Conservation (phyloP, 306 rosid species). For the Hippophae tibetana region DNA sequence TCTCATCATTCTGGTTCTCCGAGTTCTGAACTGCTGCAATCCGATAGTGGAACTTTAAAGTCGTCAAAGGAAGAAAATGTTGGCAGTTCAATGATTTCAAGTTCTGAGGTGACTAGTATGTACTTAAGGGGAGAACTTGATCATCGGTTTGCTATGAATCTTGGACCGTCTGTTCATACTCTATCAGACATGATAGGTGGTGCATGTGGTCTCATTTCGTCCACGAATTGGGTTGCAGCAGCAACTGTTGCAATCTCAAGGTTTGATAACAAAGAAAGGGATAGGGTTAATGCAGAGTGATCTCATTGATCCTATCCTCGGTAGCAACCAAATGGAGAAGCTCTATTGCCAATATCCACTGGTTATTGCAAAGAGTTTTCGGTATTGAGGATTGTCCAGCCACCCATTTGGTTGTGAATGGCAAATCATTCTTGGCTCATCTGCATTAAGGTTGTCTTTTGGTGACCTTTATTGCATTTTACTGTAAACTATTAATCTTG, state of each 20-base stretch:
- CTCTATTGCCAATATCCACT: background rate
- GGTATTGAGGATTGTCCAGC: conserved; percentile 18
- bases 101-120: conserved; percentile 73
- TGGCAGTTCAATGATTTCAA: conserved; percentile 48
- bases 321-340: conserved; percentile 41
- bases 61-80: conserved; percentile 60
- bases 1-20: conserved; percentile 45
- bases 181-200: conserved; percentile 42
- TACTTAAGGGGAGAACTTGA: conserved; percentile 43
- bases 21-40: conserved; percentile 58
- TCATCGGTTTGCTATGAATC: conserved; percentile 40
- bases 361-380: conserved; percentile 23
- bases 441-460: conserved; percentile 11
- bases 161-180: conserved; percentile 36
- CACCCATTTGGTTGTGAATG: conserved; percentile 47
- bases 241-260: conserved; percentile 58
- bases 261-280: conserved; percentile 34
- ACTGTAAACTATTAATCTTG: conserved; percentile 8
- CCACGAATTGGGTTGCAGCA: conserved; percentile 74
- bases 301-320: conserved; percentile 27
- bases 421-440: conserved; percentile 85
- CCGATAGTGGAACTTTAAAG: conserved; percentile 56
- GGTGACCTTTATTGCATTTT: conserved; percentile 12
- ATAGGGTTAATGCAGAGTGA: conserved; percentile 29
- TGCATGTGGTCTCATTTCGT: conserved; percentile 42